These are phyloP conservation scores for Agaricales sp. DNA, from an alignment of 1,284 basidiomycete species.

Conservation along the genomic window DNA sequence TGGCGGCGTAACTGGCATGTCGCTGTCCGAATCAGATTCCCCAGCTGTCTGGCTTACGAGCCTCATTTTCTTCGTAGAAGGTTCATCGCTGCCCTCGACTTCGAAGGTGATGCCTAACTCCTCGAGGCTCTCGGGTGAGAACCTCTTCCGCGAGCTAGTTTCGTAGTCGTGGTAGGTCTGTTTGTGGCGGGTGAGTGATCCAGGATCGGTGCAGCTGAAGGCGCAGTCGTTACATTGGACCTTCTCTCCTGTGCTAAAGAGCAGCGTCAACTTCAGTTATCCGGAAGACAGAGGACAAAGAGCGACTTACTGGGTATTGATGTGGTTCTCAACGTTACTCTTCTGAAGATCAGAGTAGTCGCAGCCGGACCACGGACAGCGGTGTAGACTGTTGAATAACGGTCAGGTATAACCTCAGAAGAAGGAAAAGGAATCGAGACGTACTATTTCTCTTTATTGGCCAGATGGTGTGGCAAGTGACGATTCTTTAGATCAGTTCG, in stretches of 20 bases:
- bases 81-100: too few species aligned
- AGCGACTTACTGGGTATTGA: constrained; percentile 1
- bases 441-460: constrained; percentile 8
- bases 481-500: constrained; percentile 6
- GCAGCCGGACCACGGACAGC: constrained; percentile 14
- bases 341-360: constrained; percentile 13
- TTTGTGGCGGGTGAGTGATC: background rate
- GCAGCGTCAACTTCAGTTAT: too few species aligned
- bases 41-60: too few species aligned
- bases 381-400: constrained; percentile 11
- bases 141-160: too few species aligned
- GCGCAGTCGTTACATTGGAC: background rate
- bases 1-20: too few species aligned
- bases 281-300: background rate
- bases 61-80: too few species aligned
- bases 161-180: too few species aligned
- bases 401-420: background rate
- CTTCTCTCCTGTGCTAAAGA: background rate
- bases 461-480: constrained; percentile 13
- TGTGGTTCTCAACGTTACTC: constrained; percentile 14
- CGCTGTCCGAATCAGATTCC: too few species aligned
- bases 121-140: too few species aligned
- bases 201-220: background rate
- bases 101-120: too few species aligned
- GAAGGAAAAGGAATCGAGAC: constrained; percentile 1